Conservation (phyloP, 352 stramenopile genomes). For the Albugo candida region DNA sequence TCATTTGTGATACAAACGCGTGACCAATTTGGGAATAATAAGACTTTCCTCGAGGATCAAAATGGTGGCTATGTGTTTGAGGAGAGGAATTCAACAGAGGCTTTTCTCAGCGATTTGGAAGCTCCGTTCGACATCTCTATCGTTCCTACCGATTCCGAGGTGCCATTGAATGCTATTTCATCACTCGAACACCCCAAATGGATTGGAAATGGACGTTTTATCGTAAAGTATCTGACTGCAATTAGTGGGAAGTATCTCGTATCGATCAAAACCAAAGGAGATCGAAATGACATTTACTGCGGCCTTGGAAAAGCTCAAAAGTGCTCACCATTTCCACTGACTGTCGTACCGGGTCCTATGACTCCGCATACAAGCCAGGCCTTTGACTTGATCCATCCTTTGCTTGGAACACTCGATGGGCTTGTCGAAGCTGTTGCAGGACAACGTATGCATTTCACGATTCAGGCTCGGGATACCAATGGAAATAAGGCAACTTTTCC, state of each 20-base stretch:
- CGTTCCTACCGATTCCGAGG: neutral
- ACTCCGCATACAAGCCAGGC: conserved; percentile 79
- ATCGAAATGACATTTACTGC: conserved; percentile 90
- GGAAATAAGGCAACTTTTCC: conserved; percentile 30
- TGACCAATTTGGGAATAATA: conserved; percentile 86
- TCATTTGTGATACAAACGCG: conserved; percentile 89
- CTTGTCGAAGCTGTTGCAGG: conserved; percentile 84
- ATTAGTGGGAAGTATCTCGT: conserved; percentile 79
- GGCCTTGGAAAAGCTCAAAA: conserved; percentile 76
- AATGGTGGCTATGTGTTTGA: too few relatives aligned
- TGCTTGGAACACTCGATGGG: conserved; percentile 59
- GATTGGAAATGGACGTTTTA: conserved; percentile 81
- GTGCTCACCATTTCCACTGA: conserved; percentile 87
- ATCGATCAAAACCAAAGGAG: conserved; percentile 70
- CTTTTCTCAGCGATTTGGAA: too few relatives aligned
- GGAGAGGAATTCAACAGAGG: too few relatives aligned
- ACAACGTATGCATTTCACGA: conserved; percentile 84
- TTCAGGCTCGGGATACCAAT: conserved; percentile 90
- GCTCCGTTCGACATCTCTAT: conserved; percentile 30
- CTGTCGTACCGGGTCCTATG: conserved; percentile 73
- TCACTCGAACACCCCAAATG: conserved; percentile 68
- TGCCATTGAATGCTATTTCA: conserved; percentile 22
- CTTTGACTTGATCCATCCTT: conserved; percentile 31
- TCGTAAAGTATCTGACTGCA: conserved; percentile 71
- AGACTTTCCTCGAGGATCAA: conserved; percentile 48